Evolutionary conservation across 192 early-diverging fungal species (phyloP).

Genomic region (Rhizophagus sp.): DNA sequence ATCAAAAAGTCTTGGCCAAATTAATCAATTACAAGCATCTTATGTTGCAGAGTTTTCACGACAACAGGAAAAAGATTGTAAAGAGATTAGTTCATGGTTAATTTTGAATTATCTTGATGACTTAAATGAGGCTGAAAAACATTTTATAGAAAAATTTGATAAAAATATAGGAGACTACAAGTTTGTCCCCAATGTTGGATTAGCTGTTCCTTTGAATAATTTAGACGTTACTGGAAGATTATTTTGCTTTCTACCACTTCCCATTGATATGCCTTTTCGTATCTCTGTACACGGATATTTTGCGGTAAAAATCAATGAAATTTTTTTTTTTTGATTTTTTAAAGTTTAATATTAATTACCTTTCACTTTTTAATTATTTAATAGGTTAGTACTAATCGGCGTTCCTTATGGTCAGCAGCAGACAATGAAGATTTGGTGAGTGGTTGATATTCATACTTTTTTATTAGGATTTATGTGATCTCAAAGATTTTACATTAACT

Average conservation of each 20-base stretch:
- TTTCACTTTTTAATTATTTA: too few relatives aligned
- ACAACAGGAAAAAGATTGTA: not conserved
- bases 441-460: too few relatives aligned
- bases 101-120: constrained; percentile 35
- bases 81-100: constrained; percentile 16
- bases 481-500: too few relatives aligned
- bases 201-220: constrained; percentile 33
- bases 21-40: not conserved
- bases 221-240: constrained; percentile 21
- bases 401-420: not conserved
- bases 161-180: constrained; percentile 1
- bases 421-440: not conserved
- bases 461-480: too few relatives aligned
- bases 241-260: constrained; percentile 44
- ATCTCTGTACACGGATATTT: constrained; percentile 45
- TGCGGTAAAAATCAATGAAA: constrained; percentile 24
- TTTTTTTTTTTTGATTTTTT: not conserved
- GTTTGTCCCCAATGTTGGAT: constrained; percentile 42
- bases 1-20: not conserved
- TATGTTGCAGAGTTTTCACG: not conserved
- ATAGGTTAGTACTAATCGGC: constrained; percentile 2
- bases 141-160: constrained; percentile 18
- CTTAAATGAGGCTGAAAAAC: not conserved
- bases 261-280: constrained; percentile 33
- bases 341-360: not conserved